Conservation (phyloP, 441 rosid genomes). For the Manihot esculenta region DNA sequence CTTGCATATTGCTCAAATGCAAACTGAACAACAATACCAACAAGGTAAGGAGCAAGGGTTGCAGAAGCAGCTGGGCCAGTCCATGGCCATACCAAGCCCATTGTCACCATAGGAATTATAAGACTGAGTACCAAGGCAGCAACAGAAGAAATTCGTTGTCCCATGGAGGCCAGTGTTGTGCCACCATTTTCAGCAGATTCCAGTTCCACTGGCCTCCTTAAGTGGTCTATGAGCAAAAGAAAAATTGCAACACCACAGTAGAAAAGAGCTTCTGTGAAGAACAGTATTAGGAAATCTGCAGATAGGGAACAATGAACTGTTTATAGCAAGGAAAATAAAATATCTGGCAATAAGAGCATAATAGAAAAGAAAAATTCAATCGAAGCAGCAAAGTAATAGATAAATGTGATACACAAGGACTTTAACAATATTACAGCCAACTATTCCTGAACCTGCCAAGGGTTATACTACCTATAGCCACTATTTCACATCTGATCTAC, state of each 20-base stretch:
- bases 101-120: conserved; percentile 89
- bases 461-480: background rate
- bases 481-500: background rate
- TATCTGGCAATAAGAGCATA: conserved; percentile 11
- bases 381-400: background rate
- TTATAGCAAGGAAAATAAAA: conserved; percentile 18
- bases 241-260: conserved; percentile 78
- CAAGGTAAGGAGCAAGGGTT: conserved; percentile 95
- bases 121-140: conserved; percentile 85
- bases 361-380: background rate
- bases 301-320: conserved; percentile 18
- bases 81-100: conserved; percentile 99
- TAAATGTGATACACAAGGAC: background rate
- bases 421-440: conserved; percentile 10
- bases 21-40: conserved; percentile 89
- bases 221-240: conserved; percentile 61
- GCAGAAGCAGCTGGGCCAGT: conserved; percentile 99
- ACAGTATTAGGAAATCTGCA: conserved; percentile 94
- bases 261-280: conserved; percentile 98
- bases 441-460: background rate
- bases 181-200: conserved; percentile 26
- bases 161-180: conserved; percentile 44
- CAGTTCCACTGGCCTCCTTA: conserved; percentile 47
- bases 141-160: conserved; percentile 80
- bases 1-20: conserved; percentile 90